Evolutionary conservation across 2,329 filamentous ascomycete genomes (phyloP).

Genomic region (Xylaria arbuscula): DNA sequence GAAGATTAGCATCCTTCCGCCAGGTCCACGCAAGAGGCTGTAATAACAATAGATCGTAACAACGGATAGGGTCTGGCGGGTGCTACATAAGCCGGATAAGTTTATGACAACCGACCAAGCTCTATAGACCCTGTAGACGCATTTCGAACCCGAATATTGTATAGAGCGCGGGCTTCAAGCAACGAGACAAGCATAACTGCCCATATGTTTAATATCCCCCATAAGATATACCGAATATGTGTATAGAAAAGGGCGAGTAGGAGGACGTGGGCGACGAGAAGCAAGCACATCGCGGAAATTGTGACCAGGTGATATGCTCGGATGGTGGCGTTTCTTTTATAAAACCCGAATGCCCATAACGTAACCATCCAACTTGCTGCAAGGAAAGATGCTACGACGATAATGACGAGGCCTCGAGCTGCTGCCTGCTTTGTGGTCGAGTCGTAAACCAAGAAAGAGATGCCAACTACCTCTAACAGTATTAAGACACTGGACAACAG

Average conservation of each 20-base stretch:
- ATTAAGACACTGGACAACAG: constrained; percentile 2
- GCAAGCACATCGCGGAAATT: not conserved
- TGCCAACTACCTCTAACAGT: not conserved
- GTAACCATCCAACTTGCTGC: constrained; percentile 8
- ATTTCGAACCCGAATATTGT: constrained; percentile 7
- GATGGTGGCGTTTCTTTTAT: constrained; percentile 8
- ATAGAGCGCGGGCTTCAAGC: constrained; percentile 14
- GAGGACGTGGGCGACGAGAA: constrained; percentile 7
- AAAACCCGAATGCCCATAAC: constrained; percentile 2
- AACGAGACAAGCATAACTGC: constrained; percentile 17
- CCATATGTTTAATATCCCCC: constrained; percentile 10
- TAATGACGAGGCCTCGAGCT: not conserved
- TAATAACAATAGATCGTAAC: constrained; percentile 7
- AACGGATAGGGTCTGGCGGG: constrained; percentile 2
- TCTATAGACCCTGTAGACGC: constrained; percentile 7
- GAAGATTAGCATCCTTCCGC: constrained; percentile 11
- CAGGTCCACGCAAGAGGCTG: constrained; percentile 1
- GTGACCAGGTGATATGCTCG: not conserved
- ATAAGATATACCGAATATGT: constrained; percentile 15
- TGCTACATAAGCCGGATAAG: not conserved
- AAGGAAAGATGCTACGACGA: constrained; percentile 3
- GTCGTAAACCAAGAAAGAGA: constrained; percentile 10
- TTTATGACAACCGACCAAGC: constrained; percentile 14
- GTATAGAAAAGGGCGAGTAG: constrained; percentile 12
- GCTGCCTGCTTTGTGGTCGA: not conserved